Percentiles rank a stretch among this genome's conserved stretches.
Conservation (phyloP, 306 rosid species). For the Abrus pulchellus region DNA sequence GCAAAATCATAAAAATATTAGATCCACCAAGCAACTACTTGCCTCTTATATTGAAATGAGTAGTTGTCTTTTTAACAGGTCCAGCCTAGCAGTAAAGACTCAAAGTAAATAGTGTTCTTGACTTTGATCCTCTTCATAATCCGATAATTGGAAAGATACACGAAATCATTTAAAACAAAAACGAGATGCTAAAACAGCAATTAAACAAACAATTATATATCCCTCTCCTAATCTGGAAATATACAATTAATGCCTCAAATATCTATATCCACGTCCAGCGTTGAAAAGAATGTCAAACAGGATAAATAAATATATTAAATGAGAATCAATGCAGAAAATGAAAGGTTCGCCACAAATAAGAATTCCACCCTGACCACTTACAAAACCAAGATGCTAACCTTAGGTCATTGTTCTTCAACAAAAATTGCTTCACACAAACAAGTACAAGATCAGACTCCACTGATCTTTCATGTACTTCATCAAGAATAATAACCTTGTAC, state of each 20-base stretch:
- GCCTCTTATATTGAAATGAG: constrained; percentile 25
- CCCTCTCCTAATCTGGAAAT: constrained; percentile 12
- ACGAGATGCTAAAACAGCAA: constrained; percentile 4
- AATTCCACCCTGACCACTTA: constrained; percentile 12
- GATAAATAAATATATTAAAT: constrained; percentile 4
- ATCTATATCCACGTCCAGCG: constrained; percentile 15
- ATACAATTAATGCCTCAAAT: constrained; percentile 1
- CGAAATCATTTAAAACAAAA: background rate
- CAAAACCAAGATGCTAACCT: constrained; percentile 63
- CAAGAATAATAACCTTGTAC: constrained; percentile 89
- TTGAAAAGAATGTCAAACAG: constrained; percentile 5
- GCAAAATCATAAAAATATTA: constrained; percentile 50
- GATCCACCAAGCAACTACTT: constrained; percentile 39
- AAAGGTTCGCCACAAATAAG: background rate
- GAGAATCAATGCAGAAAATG: background rate
- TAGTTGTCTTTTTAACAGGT: constrained; percentile 8
- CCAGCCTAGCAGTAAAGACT: constrained; percentile 23
- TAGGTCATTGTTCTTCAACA: constrained; percentile 73
- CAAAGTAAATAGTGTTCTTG: constrained; percentile 7
- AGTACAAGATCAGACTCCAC: constrained; percentile 94
- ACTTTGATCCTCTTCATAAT: constrained; percentile 5
- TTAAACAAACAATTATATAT: constrained; percentile 32
- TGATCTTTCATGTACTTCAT: constrained; percentile 98
- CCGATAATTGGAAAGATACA: constrained; percentile 20
- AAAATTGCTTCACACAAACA: constrained; percentile 85